Conservation (phyloP, 1,284 basidiomycete species). For the Cutaneotrichosporon sp. region DNA sequence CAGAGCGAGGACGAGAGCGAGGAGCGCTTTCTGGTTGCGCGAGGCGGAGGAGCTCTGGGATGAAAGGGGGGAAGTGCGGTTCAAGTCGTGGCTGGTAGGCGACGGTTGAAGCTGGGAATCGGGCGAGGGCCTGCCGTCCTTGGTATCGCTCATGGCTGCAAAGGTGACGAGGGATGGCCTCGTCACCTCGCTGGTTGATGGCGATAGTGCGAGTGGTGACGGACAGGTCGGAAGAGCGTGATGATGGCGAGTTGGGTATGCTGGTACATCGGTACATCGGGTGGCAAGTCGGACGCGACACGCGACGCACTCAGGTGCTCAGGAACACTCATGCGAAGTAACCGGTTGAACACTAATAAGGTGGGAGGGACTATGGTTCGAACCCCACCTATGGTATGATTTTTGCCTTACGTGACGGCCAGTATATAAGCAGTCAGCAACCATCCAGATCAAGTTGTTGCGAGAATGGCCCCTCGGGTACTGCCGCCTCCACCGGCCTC, state of each 20-base stretch:
- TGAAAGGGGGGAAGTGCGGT: too few species aligned
- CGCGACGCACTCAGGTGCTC: neutral
- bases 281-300: neutral
- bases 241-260: neutral
- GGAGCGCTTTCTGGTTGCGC: neutral
- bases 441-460: too few species aligned
- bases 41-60: neutral
- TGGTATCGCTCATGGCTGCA: neutral
- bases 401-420: too few species aligned
- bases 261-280: too few species aligned
- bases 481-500: too few species aligned
- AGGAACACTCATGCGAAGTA: neutral
- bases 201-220: neutral
- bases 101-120: neutral
- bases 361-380: too few species aligned
- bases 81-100: too few species aligned
- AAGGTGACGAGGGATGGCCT: constrained; percentile 6
- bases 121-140: neutral
- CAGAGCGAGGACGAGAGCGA: neutral
- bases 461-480: too few species aligned
- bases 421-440: too few species aligned
- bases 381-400: too few species aligned
- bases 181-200: neutral
- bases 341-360: neutral
- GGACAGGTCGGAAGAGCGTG: neutral